These are phyloP conservation scores for Coprinopsis marcescibilis DNA, from an alignment of 768 basidiomycete genomes.

Conservation along the genomic window DNA sequence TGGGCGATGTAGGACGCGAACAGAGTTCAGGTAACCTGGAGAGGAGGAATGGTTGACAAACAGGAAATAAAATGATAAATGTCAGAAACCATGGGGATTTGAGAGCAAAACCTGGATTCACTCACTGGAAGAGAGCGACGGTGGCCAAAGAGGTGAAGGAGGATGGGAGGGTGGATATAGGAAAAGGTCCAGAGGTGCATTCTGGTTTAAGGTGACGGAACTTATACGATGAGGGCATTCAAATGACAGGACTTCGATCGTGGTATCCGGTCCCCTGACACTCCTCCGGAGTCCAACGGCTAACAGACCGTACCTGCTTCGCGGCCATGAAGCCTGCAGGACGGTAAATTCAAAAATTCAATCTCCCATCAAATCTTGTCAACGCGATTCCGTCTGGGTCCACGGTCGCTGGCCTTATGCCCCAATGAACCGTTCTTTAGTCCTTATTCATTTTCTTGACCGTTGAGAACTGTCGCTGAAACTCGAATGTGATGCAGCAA, in stretches of 20 bases:
- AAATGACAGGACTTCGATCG: constrained; percentile 49
- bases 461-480: not conserved
- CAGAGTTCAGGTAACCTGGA: constrained; percentile 18
- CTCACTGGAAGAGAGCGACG: constrained; percentile 4
- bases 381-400: not conserved
- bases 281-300: constrained; percentile 18
- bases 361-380: constrained; percentile 8
- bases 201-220: constrained; percentile 49
- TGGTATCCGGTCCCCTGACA: constrained; percentile 36
- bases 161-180: constrained; percentile 29
- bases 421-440: not conserved
- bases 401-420: not conserved
- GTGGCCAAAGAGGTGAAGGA: constrained; percentile 11
- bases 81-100: constrained; percentile 8
- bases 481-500: constrained; percentile 1
- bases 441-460: not conserved
- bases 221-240: constrained; percentile 46
- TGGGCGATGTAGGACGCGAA: constrained; percentile 19
- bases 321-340: constrained; percentile 7
- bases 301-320: constrained; percentile 11
- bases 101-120: constrained; percentile 11
- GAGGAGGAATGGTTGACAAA: constrained; percentile 3
- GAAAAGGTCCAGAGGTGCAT: constrained; percentile 39
- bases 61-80: constrained; percentile 11
- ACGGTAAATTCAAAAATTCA: constrained; percentile 11